Base-by-base conservation (phyloP, 805 yeast species). In the Starmerella riodocensis region DNA sequence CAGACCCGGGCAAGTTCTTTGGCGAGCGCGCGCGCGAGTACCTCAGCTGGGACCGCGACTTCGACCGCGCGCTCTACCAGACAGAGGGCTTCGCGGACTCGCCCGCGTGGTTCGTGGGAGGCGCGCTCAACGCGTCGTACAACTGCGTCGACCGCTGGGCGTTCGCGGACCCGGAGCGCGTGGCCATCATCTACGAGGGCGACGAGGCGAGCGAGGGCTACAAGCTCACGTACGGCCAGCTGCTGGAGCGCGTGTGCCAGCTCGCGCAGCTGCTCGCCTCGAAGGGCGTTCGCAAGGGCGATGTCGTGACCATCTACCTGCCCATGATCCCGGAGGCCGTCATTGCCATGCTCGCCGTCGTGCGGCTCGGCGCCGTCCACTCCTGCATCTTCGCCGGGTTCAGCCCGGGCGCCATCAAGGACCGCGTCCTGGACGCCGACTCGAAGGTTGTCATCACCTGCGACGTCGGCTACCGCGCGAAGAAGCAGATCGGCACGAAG, bases 301-400 rank as follows among this genome's bases (percentile, higher is more conserved):
- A 88, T 58, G 81, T 93, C 21, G 97, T 88, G 42, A 97, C 96
- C 36, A 81, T 88, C 43, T 88, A 88, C 63, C 66, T 88, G 59
- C 98, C 98, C 56, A 88, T 91, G 98, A 86, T 86, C 46, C 93
- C 97, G 36, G 94, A 86, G 65, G 95, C 96, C 17, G 67, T 91
- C 46, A 74, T 91, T 41, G 80, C 98, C n/a, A 74, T 88, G 72
- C 69, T 88, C 56, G 98, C 98, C 34, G 77, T 85, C 56, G 81
- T 76, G 26, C 77, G 98, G 66, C 65, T 88, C 42, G 98, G 98
- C 59, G 98, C 98, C 25, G 67, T 88, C 39, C 98, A 88, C 63
- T 81, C 96, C 14, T 96, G 91, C 39, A 79, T 88, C 39, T 88
- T 88, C 65, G 98, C 97, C 28, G 98, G 98, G 18, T 88, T 88